Evolutionary conservation across 2,329 filamentous ascomycete species (phyloP), one percentile per base, ranked within the genome.

Genomic region (Rutstroemia sydowiana): DNA sequence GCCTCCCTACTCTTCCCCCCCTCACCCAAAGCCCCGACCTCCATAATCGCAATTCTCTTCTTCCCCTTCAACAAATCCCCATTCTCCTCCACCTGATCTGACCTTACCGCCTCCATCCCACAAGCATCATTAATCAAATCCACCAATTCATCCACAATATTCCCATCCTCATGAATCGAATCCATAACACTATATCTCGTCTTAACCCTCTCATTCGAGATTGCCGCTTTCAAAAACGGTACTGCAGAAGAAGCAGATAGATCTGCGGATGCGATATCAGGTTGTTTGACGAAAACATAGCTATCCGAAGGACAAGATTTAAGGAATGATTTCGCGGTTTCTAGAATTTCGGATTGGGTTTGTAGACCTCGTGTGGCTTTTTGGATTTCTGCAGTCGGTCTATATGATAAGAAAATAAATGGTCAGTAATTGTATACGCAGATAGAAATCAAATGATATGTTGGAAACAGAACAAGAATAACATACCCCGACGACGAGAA

Each of bases 271-370:
- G 84, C 82, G 52, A 90, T 75, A 59, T 86, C 85, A 10, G 87
- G 83, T 66, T 95, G 89, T 28, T 82, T 80, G 55, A 95, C 78
- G 59, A 96, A 68, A 52, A 95, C 72, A 70, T 95, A 95, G 60
- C 78, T 78, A 46, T 82, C 76, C 18, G 87, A 89, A 2, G 85
- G 84, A 69, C 89, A 95, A 49, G 71, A 69, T 36, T 75, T 72
- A 23, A 95, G 77, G 46, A 82, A 65, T n/a, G 69, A 36, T 32
- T 60, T 62, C 1, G 58, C 48, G 3, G 52, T 48, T 4, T 57
- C 20, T 6, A 66, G 42, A 2, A 65, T 54, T 2, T 57, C 34
- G n/a, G 48, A 20, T 1, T 55, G 31, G 3, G 59, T 57, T 52
- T 64, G 61, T 3, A 66, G 32, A 37, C 28, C 31, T 37, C 36